Base-by-base conservation (phyloP, 148 eudicot genomes). In the Diospyros kaki region DNA sequence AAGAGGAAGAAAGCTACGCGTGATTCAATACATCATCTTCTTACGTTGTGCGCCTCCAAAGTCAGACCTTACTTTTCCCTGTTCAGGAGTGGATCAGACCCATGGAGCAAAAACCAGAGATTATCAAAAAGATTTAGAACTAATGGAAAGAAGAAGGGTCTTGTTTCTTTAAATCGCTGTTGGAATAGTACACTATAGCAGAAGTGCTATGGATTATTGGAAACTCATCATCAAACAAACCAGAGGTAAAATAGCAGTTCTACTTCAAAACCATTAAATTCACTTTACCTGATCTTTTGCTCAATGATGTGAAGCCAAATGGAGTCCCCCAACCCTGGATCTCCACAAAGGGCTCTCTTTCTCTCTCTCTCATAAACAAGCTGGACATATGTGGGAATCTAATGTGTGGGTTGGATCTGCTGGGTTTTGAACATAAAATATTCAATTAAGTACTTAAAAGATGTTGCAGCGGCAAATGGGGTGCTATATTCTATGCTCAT, bases 381-480 rank as follows among this genome's bases (percentile, higher is more conserved):
- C 10, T 77, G 83, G 64, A 69, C 75, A 79, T 17, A 71, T 76
- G 81, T 72, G 78, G 77, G 91, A 80, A 85, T 81, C 84, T 64
- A 79, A 80, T 75, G 77, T 73, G 65, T 82, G 76, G 78, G 86
- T 75, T 87, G 86, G 87, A 85, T 85, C 81, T 83, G 56, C 69
- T 76, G 56, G 76, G 43, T 66, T 77, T 80, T 77, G 80, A 82
- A 82, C 78, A 67, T 82, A 82, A 38, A 77, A 78, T 75, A 72
- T 59, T 69, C 66, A 66, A 45, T 42, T 58, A 74, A 67, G 75
- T 76, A 72, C 56, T 78, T 5, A 80, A 77, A 77, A 81, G 81
- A 65, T 77, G 79, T 69, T 71, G 78, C 79, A 55, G 70, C 74
- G 83, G 58, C 77, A 55, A 66, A 74, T 28, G 71, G 81, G 73